phyloP scores from a whole-genome alignment of 2,329 filamentous ascomycete species.

The Exophiala xenobiotica region DNA sequence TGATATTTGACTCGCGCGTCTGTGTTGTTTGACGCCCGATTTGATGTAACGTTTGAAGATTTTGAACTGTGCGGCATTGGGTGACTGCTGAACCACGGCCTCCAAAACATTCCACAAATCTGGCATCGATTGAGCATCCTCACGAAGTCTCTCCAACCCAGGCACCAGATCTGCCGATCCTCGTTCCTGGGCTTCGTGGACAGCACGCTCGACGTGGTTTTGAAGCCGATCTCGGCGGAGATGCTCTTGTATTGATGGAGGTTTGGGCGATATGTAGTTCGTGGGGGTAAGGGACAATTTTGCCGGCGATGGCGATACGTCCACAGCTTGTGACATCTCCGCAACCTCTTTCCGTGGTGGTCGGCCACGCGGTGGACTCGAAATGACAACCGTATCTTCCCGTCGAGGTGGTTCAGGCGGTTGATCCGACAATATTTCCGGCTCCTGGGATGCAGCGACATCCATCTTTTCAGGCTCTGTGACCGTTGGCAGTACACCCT shows the following conservation, averaged over 20 bases:
- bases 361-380: constrained; percentile 30
- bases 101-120: constrained; percentile 29
- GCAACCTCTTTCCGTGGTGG: constrained; percentile 26
- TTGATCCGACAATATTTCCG: constrained; percentile 15
- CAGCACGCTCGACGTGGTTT: constrained; percentile 24
- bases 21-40: constrained; percentile 27
- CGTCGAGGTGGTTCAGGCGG: constrained; percentile 13
- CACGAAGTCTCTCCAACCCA: constrained; percentile 26
- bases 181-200: constrained; percentile 24
- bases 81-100: constrained; percentile 25
- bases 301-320: constrained; percentile 20
- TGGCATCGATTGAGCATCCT: constrained; percentile 22
- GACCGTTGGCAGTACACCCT: constrained; percentile 19
- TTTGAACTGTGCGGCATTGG: constrained; percentile 28
- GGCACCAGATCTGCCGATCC: constrained; percentile 24
- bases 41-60: constrained; percentile 32
- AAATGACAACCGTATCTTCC: constrained; percentile 24
- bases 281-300: constrained; percentile 20
- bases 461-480: constrained; percentile 26
- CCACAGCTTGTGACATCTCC: constrained; percentile 22
- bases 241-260: constrained; percentile 29
- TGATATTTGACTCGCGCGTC: constrained; percentile 22
- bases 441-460: constrained; percentile 20
- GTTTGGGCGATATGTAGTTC: constrained; percentile 19
- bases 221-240: constrained; percentile 28